Percentiles rank a stretch among this genome's conserved stretches.
phyloP scores from a whole-genome alignment of 2,329 filamentous ascomycete genomes.

The Byssochlamys sp. region DNA sequence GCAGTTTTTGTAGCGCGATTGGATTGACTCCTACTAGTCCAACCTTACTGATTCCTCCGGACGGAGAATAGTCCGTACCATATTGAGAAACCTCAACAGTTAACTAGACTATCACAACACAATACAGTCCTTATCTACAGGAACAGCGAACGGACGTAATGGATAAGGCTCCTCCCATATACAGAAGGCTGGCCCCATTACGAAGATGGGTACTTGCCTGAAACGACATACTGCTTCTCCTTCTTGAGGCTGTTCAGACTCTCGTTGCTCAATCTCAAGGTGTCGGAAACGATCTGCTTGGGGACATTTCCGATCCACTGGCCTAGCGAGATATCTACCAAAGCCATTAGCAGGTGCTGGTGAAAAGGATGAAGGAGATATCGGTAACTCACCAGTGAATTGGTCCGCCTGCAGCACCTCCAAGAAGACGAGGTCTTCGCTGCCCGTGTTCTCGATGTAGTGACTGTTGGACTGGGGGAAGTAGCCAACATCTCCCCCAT shows the following conservation, averaged over 20 bases:
- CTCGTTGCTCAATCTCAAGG: constrained; percentile 37
- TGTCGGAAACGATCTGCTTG: constrained; percentile 50
- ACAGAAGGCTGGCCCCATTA: neutral
- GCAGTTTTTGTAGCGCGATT: too few species aligned
- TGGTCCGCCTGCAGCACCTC: constrained; percentile 64
- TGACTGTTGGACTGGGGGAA: constrained; percentile 70
- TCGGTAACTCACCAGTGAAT: constrained; percentile 39
- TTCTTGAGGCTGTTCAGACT: constrained; percentile 34
- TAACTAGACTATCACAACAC: too few species aligned
- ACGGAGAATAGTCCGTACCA: too few species aligned
- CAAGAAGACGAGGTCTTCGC: constrained; percentile 65
- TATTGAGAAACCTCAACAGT: too few species aligned
- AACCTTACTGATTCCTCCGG: too few species aligned
- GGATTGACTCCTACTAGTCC: too few species aligned
- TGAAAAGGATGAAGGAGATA: constrained; percentile 16
- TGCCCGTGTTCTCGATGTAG: constrained; percentile 68
- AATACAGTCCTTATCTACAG: too few species aligned
- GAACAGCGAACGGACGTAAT: too few species aligned
- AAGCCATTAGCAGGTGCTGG: constrained; percentile 4
- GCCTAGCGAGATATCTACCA: constrained; percentile 38
- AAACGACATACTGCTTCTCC: constrained; percentile 38
- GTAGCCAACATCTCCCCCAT: constrained; percentile 65
- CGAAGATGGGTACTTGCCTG: constrained; percentile 11
- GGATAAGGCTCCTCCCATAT: neutral
- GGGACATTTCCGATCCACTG: constrained; percentile 46